Conservation (phyloP, 306 rosid genomes). For the Mimosa bimucronata region DNA sequence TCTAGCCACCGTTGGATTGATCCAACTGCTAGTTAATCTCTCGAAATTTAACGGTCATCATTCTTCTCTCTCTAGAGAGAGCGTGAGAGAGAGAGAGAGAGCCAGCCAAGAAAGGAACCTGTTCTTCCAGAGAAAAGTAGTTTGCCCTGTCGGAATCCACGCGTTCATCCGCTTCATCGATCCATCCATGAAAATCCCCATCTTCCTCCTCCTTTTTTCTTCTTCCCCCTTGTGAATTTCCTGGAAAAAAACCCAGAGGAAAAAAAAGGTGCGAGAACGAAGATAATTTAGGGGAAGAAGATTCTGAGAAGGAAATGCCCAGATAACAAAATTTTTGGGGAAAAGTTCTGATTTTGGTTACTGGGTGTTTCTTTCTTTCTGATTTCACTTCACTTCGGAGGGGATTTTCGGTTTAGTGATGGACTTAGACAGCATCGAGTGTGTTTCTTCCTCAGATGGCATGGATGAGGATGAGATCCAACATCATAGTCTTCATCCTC, state of each 20-base stretch:
- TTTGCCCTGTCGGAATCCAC: slow-evolving; percentile 53
- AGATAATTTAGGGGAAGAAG: slow-evolving; percentile 38
- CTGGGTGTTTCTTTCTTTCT: slow-evolving; percentile 36
- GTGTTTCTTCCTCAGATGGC: slow-evolving; percentile 80
- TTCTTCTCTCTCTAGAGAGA: slow-evolving; percentile 40
- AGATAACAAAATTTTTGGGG: slow-evolving; percentile 28
- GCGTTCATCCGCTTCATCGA: slow-evolving; percentile 29
- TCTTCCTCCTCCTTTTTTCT: slow-evolving; percentile 39
- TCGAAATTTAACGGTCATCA: slow-evolving; percentile 52
- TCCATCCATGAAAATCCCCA: slow-evolving; percentile 31
- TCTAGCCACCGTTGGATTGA: slow-evolving; percentile 55
- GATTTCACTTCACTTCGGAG: slow-evolving; percentile 14
- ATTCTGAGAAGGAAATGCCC: slow-evolving; percentile 29
- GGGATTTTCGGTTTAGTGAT: slow-evolving; percentile 43
- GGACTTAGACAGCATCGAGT: slow-evolving; percentile 91
- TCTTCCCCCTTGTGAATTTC: slow-evolving; percentile 14
- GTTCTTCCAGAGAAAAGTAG: slow-evolving; percentile 42
- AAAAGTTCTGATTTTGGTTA: slow-evolving; percentile 40
- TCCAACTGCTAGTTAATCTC: slow-evolving; percentile 27
- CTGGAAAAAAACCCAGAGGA: slow-evolving; percentile 9
- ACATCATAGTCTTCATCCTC: slow-evolving; percentile 46
- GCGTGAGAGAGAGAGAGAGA: slow-evolving; percentile 10
- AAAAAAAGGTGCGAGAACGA: slow-evolving; percentile 17
- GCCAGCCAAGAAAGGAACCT: slow-evolving; percentile 66
- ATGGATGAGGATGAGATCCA: slow-evolving; percentile 96